These are phyloP conservation scores for Trichoderma simmonsii DNA, from an alignment of 2,329 filamentous ascomycete species.

Conservation along the genomic window DNA sequence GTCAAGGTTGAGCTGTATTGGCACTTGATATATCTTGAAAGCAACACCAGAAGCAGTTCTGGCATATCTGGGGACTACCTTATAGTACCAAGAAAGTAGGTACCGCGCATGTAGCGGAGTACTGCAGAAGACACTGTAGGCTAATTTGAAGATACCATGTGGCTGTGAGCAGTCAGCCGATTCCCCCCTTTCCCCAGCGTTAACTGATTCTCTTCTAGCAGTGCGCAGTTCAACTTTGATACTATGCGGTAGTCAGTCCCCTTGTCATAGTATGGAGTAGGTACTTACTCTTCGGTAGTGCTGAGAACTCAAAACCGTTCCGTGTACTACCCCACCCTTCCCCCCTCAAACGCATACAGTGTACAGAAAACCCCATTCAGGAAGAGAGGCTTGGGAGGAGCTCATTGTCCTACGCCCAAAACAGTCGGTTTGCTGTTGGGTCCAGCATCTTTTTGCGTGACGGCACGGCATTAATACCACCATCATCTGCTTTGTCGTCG, in stretches of 20 bases:
- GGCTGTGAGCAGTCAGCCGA: background rate
- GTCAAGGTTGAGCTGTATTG: background rate
- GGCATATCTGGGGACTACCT: background rate
- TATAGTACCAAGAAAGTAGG: background rate
- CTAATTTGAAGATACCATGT: background rate
- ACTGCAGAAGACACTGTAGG: background rate
- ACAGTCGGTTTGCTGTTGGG: background rate
- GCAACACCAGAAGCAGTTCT: background rate
- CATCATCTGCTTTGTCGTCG: background rate
- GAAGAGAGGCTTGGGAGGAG: background rate
- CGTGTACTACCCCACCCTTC: constrained; percentile 13
- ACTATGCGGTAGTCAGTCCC: background rate
- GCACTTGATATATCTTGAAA: background rate
- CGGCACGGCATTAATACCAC: background rate
- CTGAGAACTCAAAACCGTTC: background rate
- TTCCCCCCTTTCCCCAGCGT: background rate
- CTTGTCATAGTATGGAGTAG: background rate
- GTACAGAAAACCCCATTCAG: constrained; percentile 6
- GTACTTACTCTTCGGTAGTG: background rate
- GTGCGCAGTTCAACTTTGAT: background rate
- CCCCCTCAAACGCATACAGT: background rate
- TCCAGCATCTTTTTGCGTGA: background rate
- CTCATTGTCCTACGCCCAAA: constrained; percentile 6
- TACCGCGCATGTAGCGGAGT: background rate
- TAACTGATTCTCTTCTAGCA: background rate